Conservation (phyloP, 2,329 filamentous ascomycete species). For the Onygena corvina region DNA sequence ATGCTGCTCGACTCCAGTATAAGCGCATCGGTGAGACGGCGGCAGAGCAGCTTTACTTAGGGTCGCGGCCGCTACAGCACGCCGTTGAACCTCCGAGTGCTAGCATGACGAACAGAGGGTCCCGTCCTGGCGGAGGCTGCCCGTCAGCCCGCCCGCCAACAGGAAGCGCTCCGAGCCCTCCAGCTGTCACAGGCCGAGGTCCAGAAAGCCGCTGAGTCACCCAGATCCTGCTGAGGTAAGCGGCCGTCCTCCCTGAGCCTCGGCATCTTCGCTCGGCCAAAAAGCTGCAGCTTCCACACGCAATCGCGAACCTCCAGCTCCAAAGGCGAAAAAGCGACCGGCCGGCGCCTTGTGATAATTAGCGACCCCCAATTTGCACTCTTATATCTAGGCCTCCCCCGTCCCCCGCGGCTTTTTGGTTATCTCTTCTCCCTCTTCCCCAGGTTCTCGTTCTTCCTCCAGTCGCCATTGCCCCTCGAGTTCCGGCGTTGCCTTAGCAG, state of each 20-base stretch:
- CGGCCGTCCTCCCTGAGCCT: not conserved
- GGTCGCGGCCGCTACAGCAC: no score
- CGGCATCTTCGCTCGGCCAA: slow-evolving; percentile 1
- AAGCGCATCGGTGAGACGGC: no score
- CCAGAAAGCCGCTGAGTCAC: not conserved
- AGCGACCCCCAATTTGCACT: no score
- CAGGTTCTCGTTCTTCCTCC: not conserved
- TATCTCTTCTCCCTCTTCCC: not conserved
- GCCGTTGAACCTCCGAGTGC: no score
- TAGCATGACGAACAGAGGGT: no score
- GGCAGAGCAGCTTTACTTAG: no score
- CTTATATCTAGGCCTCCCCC: slow-evolving; percentile 26
- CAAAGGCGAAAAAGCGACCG: not conserved
- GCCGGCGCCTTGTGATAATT: slow-evolving; percentile 6
- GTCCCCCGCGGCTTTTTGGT: slow-evolving; percentile 16
- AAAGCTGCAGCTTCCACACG: not conserved
- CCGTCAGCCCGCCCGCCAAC: no score
- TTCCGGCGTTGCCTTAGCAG: not conserved
- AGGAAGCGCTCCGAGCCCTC: no score
- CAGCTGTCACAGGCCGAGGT: no score
- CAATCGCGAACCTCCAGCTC: not conserved
- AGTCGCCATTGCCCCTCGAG: not conserved
- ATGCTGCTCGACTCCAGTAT: no score
- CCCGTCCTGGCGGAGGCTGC: no score
- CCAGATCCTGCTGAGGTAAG: not conserved